A percentile compares a stretch with the other conserved stretches of the same genome.
These are phyloP conservation scores for Cicer cuneatum DNA, from an alignment of 306 rosid genomes.

Conservation along the genomic window DNA sequence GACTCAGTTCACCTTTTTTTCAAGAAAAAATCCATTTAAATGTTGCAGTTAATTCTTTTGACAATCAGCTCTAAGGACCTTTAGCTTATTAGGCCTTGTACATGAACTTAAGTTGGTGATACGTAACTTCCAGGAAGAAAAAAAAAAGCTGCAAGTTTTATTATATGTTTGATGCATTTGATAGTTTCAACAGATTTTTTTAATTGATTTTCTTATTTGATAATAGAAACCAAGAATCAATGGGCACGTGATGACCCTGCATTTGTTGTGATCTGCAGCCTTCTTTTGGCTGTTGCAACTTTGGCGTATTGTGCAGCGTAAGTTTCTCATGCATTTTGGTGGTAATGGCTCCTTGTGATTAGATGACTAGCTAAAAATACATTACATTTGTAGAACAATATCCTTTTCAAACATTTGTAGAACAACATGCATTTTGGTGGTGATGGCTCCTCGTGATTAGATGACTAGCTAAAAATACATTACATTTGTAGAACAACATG, in stretches of 20 bases:
- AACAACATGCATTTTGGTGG: conserved; percentile 34
- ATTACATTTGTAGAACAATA: neutral
- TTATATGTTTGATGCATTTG: conserved; percentile 29
- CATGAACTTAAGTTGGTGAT: conserved; percentile 29
- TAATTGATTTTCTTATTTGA: conserved; percentile 42
- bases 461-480: conserved; percentile 33
- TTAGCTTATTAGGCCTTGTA: conserved; percentile 7
- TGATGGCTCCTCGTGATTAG: conserved; percentile 36
- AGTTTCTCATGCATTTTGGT: conserved; percentile 57
- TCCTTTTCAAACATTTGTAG: too few species aligned
- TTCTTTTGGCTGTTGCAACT: conserved; percentile 86
- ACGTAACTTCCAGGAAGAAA: neutral
- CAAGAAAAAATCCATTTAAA: conserved; percentile 26
- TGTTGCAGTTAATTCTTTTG: neutral
- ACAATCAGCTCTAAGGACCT: conserved; percentile 13
- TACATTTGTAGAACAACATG: neutral
- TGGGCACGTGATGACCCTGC: conserved; percentile 99
- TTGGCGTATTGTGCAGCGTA: conserved; percentile 98
- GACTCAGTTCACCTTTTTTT: conserved; percentile 32
- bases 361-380: conserved; percentile 34
- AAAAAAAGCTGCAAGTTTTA: neutral
- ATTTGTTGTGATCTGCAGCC: conserved; percentile 98
- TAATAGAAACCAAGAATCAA: conserved; percentile 98
- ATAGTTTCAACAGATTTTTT: conserved; percentile 16
- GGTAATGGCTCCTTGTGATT: conserved; percentile 36